Evolutionary conservation across 2,329 filamentous ascomycete species (phyloP).

Genomic region (Fusarium setosum): DNA sequence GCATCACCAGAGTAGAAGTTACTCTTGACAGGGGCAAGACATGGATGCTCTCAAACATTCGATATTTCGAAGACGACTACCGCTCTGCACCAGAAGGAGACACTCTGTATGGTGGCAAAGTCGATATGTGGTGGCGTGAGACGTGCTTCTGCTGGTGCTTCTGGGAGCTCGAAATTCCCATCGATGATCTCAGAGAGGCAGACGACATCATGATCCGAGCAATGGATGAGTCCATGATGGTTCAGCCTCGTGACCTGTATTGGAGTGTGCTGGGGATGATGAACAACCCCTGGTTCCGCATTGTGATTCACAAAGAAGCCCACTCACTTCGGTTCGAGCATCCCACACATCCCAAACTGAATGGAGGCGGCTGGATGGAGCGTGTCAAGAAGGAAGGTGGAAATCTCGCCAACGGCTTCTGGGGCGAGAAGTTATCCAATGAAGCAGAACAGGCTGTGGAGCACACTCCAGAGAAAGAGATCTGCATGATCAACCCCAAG

Average conservation of each 20-base stretch:
- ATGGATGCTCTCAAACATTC: conserved; percentile 81
- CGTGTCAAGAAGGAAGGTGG: conserved; percentile 85
- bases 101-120: conserved; percentile 77
- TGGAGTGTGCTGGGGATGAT: conserved; percentile 97
- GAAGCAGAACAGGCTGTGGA: conserved; percentile 55
- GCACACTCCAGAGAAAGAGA: conserved; percentile 69
- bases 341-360: conserved; percentile 82
- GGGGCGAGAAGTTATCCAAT: conserved; percentile 78
- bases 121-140: conserved; percentile 87
- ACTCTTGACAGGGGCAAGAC: conserved; percentile 85
- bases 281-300: conserved; percentile 95
- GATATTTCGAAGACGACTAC: conserved; percentile 89
- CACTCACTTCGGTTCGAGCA: conserved; percentile 81
- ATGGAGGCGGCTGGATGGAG: conserved; percentile 93
- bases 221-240: conserved; percentile 91
- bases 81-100: conserved; percentile 69
- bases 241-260: conserved; percentile 93
- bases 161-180: conserved; percentile 79
- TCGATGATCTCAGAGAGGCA: conserved; percentile 70
- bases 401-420: conserved; percentile 82
- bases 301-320: conserved; percentile 78
- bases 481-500: conserved; percentile 80
- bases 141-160: conserved; percentile 92
- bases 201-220: conserved; percentile 83
- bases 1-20: conserved; percentile 84